These are phyloP conservation scores for Vigna trinervia DNA, from an alignment of 306 rosid species.

Conservation along the genomic window DNA sequence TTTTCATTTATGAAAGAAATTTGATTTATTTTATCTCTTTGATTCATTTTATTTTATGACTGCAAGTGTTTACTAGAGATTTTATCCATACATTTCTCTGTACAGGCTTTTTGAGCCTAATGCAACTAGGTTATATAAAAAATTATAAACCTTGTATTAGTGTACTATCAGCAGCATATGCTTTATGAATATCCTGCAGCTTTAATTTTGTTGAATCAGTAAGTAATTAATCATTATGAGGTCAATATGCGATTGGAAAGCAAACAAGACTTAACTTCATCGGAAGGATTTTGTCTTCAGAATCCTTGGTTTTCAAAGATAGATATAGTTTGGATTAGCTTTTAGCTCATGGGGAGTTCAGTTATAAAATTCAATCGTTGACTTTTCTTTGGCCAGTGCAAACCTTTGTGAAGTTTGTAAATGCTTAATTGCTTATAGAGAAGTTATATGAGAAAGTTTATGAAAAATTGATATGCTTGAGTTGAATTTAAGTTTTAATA, in stretches of 20 bases:
- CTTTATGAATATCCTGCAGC: constrained; percentile 25
- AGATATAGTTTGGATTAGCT: not conserved
- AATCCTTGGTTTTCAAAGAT: constrained; percentile 20
- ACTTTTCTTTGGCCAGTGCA: not conserved
- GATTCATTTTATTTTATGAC: not conserved
- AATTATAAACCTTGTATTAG: constrained; percentile 4
- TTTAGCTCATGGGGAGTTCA: not conserved
- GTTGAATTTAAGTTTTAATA: not conserved
- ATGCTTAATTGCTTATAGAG: not conserved
- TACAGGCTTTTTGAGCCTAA: not conserved
- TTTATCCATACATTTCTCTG: not conserved
- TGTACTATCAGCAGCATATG: not conserved
- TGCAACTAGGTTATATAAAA: not conserved
- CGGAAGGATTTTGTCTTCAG: not conserved
- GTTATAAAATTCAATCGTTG: not conserved
- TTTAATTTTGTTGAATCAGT: no score
- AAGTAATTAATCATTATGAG: no score
- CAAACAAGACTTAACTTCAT: not conserved
- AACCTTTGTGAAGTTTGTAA: not conserved
- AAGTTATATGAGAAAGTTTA: not conserved
- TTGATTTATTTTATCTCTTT: not conserved
- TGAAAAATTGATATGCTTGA: not conserved
- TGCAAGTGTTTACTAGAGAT: no score
- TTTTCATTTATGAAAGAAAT: not conserved
- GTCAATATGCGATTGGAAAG: constrained; percentile 22